phyloP scores from a whole-genome alignment of 352 stramenopile genomes.

The Phytophthora ramorum region DNA sequence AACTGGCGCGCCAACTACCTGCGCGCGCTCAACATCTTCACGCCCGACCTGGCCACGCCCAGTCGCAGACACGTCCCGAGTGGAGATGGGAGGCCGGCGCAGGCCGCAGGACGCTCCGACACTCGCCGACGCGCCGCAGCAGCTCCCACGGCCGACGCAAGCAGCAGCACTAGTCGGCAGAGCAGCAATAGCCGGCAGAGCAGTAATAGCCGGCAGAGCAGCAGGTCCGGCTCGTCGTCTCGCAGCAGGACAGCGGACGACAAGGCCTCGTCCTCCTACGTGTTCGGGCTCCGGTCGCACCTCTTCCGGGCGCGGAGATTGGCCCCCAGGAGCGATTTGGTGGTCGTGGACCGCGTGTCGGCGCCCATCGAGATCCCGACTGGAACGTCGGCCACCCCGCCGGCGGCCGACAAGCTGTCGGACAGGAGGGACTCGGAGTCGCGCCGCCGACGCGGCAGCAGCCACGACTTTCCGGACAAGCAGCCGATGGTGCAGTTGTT shows the following conservation, averaged over 20 bases:
- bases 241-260: conserved; percentile 25
- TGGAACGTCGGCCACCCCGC: conserved; percentile 9
- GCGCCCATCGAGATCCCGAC: conserved; percentile 73
- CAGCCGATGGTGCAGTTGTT: conserved; percentile 48
- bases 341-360: conserved; percentile 51
- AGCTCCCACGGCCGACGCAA: conserved; percentile 10
- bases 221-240: conserved; percentile 25
- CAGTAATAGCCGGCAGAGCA: conserved; percentile 25
- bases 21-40: conserved; percentile 77
- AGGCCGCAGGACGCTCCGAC: conserved; percentile 4
- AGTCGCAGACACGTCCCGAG: conserved; percentile 13
- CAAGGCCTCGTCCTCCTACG: conserved; percentile 27
- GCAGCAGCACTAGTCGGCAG: conserved; percentile 24
- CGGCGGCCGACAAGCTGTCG: conserved; percentile 19
- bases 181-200: conserved; percentile 23
- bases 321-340: conserved; percentile 25
- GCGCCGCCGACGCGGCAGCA: conserved; percentile 18
- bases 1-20: conserved; percentile 85
- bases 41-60: conserved; percentile 47
- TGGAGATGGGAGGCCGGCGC: not conserved
- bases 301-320: conserved; percentile 37
- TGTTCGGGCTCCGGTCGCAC: conserved; percentile 45
- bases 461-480: conserved; percentile 28
- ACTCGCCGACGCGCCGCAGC: conserved; percentile 4
- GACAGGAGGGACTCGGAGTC: conserved; percentile 31